These are phyloP conservation scores for Phytophthora cactorum DNA, from an alignment of 352 stramenopile species.

Conservation along the genomic window DNA sequence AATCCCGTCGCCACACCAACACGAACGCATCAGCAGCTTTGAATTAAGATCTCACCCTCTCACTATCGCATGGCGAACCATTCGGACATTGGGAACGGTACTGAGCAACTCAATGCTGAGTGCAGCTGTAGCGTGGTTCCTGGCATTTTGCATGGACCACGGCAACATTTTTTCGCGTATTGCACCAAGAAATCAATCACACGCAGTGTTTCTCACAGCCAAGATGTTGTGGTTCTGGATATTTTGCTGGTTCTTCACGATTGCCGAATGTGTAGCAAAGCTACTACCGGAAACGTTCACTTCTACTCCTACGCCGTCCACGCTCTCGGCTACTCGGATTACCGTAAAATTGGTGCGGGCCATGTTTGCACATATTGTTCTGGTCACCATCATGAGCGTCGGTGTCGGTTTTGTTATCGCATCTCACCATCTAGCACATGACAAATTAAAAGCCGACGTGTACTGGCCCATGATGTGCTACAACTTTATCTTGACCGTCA, in stretches of 20 bases:
- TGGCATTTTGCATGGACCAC: conserved; percentile 13
- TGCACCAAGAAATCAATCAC: conserved; percentile 6
- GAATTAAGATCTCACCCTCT: conserved; percentile 1
- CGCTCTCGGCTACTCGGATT: conserved; percentile 5
- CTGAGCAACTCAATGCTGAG: conserved; percentile 32
- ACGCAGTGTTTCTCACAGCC: conserved; percentile 15
- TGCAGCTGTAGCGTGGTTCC: conserved; percentile 24
- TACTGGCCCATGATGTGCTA: conserved; percentile 36
- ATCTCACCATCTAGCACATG: conserved; percentile 1
- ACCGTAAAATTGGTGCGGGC: conserved; percentile 16
- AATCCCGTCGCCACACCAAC: neutral
- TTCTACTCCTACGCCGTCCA: neutral
- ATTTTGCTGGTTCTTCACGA: conserved; percentile 29
- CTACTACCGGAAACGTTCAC: conserved; percentile 23
- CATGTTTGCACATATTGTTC: conserved; percentile 18
- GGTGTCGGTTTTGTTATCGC: conserved; percentile 8
- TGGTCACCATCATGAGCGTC: conserved; percentile 14
- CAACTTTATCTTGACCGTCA: conserved; percentile 31
- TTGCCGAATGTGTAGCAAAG: conserved; percentile 27
- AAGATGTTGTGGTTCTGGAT: conserved; percentile 33
- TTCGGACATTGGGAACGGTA: conserved; percentile 27
- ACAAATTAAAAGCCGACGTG: conserved; percentile 18
- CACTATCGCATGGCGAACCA: conserved; percentile 4
- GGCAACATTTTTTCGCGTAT: conserved; percentile 18
- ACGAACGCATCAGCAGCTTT: conserved; percentile 9